Evolutionary conservation across 768 basidiomycete genomes (phyloP), one percentile per base, ranked within the genome.

Genomic region (Dictyophora rubrovolvata): DNA sequence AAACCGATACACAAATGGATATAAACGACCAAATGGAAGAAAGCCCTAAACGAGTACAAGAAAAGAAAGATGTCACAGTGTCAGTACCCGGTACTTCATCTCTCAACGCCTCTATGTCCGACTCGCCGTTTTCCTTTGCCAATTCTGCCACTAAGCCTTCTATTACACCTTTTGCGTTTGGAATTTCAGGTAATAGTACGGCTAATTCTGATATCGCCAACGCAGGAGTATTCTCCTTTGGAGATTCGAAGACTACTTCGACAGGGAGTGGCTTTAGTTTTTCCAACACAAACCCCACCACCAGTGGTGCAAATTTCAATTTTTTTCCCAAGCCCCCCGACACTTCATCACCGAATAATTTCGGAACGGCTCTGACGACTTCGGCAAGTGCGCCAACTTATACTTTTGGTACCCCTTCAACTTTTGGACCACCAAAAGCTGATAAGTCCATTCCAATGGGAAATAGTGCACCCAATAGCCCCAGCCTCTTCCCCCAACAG

Each of bases 21-120:
- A 79, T 86, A 63, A 79, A n/a, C 21, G 57, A 59, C 22, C 22
- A 72, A 58, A 90, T 90, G 88, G 88, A 90, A 46, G 88, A 89
- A 69, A 90, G 88, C 63, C 88, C 88, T 1, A 82, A 79, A 2
- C 76, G 86, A 60, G 84, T 85, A 9, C 71, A 81, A 8, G 57
- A 59, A 23, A 59, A 59, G n/a, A 42, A 59, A 59, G 49, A 28
- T 28, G 57, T 46, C 37, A 21, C 10, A 16, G n/a, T 51, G 17
- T 20, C 34, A 18, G 20, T 37, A 20, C 48, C 28, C 58, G 28
- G 47, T 48, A 18, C 50, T 51, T 63, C 66, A 3, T 54, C 64
- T 12, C 54, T 55, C 52, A 54, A 67, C 55, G 62, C 70, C 62
- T 59, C 64, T 55, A 42, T 49, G 55, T 48, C 63, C 58, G 17